Conservation (phyloP, 2,329 filamentous ascomycete species). For the Parastagonospora nodorum region DNA sequence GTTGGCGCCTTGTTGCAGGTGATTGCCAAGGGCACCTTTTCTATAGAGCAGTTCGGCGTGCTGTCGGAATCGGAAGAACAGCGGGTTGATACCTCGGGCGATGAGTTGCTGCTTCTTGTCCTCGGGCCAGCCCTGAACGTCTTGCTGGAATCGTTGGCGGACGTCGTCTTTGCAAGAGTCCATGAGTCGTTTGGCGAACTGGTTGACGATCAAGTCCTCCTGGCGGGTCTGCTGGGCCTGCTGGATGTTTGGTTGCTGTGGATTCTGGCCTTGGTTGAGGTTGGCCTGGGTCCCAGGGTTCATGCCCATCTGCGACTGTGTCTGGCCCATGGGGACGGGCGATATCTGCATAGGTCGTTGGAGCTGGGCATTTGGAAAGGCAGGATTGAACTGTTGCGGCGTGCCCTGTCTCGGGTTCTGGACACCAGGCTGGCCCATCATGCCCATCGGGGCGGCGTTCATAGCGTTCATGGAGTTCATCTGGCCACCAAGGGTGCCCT, state of each 20-base stretch:
- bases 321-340: slow-evolving; percentile 50
- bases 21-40: slow-evolving; percentile 23
- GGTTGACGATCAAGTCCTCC: slow-evolving; percentile 45
- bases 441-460: slow-evolving; percentile 41
- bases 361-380: slow-evolving; percentile 55
- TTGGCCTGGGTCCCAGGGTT: slow-evolving; percentile 29
- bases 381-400: slow-evolving; percentile 48
- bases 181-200: slow-evolving; percentile 54
- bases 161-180: slow-evolving; percentile 55
- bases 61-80: slow-evolving; percentile 57
- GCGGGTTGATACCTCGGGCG: slow-evolving; percentile 54
- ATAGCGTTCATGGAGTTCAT: slow-evolving; percentile 36
- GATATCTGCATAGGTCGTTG: slow-evolving; percentile 58
- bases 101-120: slow-evolving; percentile 55
- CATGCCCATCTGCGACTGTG: slow-evolving; percentile 39
- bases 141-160: slow-evolving; percentile 49
- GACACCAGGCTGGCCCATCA: slow-evolving; percentile 43
- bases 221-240: slow-evolving; percentile 28
- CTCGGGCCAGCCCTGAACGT: slow-evolving; percentile 51
- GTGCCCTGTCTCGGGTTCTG: slow-evolving; percentile 46
- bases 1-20: slow-evolving; percentile 11
- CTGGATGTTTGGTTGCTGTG: slow-evolving; percentile 40
- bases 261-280: slow-evolving; percentile 35
- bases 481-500: slow-evolving; percentile 22
- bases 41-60: slow-evolving; percentile 48